Conservation (phyloP, 2,329 filamentous ascomycete genomes). For the Aspergillus quadrilineatus region DNA sequence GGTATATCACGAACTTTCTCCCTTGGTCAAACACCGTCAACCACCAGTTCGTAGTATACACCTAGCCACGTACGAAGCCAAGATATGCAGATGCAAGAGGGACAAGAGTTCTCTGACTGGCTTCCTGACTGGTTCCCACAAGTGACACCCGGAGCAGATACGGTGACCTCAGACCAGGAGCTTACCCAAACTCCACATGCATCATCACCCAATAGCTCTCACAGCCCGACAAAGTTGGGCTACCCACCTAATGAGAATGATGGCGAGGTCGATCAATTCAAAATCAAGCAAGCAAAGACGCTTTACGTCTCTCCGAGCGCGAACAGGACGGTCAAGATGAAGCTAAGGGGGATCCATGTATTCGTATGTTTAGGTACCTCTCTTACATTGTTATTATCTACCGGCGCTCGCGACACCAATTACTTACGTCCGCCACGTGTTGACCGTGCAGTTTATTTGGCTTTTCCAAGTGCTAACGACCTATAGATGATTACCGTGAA, state of each 20-base stretch:
- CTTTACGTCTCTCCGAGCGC: background rate
- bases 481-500: conserved; percentile 6
- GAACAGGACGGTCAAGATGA: background rate
- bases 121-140: background rate
- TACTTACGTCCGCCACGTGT: background rate
- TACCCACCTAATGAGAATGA: background rate
- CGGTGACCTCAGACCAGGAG: background rate
- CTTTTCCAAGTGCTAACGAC: background rate
- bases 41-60: no score
- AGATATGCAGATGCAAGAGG: background rate
- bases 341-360: background rate
- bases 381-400: background rate
- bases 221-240: background rate
- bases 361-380: background rate
- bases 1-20: background rate
- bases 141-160: background rate
- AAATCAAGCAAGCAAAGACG: background rate
- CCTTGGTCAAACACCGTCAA: background rate
- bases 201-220: background rate
- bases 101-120: background rate
- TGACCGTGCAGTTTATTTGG: background rate
- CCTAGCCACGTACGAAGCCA: background rate
- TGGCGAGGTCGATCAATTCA: background rate
- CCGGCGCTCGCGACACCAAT: no score
- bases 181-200: no score